Percentiles rank a stretch among this genome's conserved stretches.
Conservation (phyloP, 1,139 yeast species). For the Zygoascus sp. region DNA sequence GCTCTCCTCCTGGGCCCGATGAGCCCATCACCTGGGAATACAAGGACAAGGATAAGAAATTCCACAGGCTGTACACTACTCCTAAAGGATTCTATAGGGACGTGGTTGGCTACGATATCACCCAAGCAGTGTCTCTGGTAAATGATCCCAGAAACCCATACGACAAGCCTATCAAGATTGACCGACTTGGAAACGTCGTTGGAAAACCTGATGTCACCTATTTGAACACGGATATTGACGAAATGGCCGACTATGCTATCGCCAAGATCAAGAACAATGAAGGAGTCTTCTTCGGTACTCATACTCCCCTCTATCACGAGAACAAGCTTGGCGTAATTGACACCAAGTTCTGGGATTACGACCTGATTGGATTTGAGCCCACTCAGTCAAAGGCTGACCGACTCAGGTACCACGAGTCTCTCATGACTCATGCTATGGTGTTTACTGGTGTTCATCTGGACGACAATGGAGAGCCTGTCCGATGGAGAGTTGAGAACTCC, state of each 20-base stretch:
- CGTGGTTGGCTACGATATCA: constrained; percentile 50
- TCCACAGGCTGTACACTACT: constrained; percentile 49
- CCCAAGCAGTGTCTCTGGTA: constrained; percentile 58
- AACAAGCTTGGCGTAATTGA: constrained; percentile 65
- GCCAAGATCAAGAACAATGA: constrained; percentile 64
- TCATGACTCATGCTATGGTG: constrained; percentile 65
- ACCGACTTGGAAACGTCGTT: constrained; percentile 64
- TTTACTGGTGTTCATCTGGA: constrained; percentile 60
- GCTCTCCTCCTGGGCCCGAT: constrained; percentile 70
- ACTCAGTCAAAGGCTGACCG: constrained; percentile 56
- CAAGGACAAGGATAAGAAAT: constrained; percentile 65
- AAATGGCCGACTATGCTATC: constrained; percentile 56
- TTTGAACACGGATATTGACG: constrained; percentile 58
- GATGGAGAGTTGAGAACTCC: constrained; percentile 83
- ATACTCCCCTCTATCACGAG: constrained; percentile 68
- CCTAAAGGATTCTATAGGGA: constrained; percentile 60
- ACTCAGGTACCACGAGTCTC: constrained; percentile 51
- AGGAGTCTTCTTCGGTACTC: constrained; percentile 82
- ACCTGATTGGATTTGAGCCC: constrained; percentile 57
- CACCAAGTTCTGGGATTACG: constrained; percentile 59
- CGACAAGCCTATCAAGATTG: constrained; percentile 60
- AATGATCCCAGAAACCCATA: constrained; percentile 76
- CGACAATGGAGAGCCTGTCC: constrained; percentile 51
- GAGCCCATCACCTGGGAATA: constrained; percentile 70
- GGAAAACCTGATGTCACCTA: constrained; percentile 66